Base-by-base conservation (phyloP, 176 grass and related monocot genomes). In the Carex kokanica region DNA sequence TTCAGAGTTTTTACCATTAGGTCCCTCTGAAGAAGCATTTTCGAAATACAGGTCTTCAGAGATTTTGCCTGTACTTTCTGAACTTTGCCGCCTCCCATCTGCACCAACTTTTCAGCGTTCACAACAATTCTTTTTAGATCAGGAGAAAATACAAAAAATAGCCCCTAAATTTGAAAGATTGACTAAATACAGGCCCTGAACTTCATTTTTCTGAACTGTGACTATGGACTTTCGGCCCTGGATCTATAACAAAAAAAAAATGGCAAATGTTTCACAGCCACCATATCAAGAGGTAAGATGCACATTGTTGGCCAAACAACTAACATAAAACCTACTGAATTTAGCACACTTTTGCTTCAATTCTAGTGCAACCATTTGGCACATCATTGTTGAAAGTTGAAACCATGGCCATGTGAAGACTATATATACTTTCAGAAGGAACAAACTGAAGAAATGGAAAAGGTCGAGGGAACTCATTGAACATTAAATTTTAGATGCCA, bases 21-120 rank as follows among this genome's bases (percentile, higher is more conserved):
- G 51, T 85, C 64, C 55, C 75, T 86, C 82, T 23, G 74, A 80
- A 59, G 87, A 88, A 84, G 85, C 72, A 88, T 90, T 90, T 84
- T 61, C 77, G 71, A 87, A 81, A 70, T 81, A 94, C 36, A 38
- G 36, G 5, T 6, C 36, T 38, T 38, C 36, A 6, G 36, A 38
- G 0, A 38, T 38, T 38, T 38, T 38, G 83, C 77, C 84, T 89
- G 23, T 78, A 84, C 78, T 73, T 79, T 86, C 60, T 55, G 81
- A 81, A 84, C 68, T 86, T 89, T 90, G 61, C 27, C 24, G 67
- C 63, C 27, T 60, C 67, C 89, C 89, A 91, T 98, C 95, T 95
- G 93, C 90, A 98, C 61, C 87, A 92, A 91, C 85, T 90, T 77
- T 90, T 49, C 86, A 89, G 34, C 82, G 20, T 88, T 94, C 87